Conservation (phyloP, 2,329 filamentous ascomycete species). For the Zymoseptoria brevis region DNA sequence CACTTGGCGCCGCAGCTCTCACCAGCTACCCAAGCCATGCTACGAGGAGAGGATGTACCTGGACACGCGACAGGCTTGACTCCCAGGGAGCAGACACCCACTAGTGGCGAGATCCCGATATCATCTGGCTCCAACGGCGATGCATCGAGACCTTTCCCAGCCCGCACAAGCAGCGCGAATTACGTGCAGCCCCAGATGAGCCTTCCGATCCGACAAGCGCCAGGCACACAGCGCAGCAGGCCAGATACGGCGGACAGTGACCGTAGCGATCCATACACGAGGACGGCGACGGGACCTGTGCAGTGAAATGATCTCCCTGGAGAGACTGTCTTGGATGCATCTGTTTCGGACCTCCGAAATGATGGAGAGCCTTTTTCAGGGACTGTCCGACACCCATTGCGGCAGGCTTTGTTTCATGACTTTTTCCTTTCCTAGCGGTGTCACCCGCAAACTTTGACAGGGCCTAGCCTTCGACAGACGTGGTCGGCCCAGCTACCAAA, state of each 20-base stretch:
- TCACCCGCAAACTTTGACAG: background rate
- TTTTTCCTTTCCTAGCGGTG: background rate
- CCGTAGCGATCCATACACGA: constrained; percentile 20
- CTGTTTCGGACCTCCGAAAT: background rate
- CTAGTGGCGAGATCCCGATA: constrained; percentile 26
- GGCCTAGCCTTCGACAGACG: background rate
- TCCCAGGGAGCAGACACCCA: constrained; percentile 22
- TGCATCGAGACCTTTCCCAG: constrained; percentile 30
- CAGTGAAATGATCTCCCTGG: constrained; percentile 8
- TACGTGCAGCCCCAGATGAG: constrained; percentile 30
- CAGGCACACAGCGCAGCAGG: constrained; percentile 15
- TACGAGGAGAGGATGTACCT: constrained; percentile 42
- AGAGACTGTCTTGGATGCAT: background rate
- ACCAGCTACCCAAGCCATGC: constrained; percentile 67
- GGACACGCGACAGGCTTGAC: constrained; percentile 11
- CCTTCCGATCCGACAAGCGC: constrained; percentile 40
- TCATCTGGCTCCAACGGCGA: constrained; percentile 19
- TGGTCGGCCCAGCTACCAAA: background rate
- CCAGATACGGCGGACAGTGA: constrained; percentile 24
- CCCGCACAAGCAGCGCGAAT: constrained; percentile 35
- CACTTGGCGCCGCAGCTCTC: constrained; percentile 76
- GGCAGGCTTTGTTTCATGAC: background rate
- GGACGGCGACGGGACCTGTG: constrained; percentile 21
- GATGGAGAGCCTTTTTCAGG: background rate
- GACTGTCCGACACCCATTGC: background rate